phyloP scores from a whole-genome alignment of 345 rosid species.

The Ailanthus altissimus region DNA sequence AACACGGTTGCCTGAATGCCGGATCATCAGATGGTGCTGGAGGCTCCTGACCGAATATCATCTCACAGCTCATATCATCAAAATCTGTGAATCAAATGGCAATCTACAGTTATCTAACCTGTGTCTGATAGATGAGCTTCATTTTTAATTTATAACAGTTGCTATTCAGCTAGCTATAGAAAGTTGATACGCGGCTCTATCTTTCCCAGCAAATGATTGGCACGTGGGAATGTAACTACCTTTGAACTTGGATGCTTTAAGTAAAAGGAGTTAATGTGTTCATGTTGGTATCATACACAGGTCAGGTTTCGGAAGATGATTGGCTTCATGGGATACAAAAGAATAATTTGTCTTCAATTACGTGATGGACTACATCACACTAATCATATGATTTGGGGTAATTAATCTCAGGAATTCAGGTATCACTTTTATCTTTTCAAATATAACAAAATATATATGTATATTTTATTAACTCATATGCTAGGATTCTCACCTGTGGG shows the following conservation, averaged over 20 bases:
- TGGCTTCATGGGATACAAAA: slow-evolving; percentile 48
- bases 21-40: slow-evolving; percentile 69
- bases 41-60: slow-evolving; percentile 90
- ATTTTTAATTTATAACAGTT: slow-evolving; percentile 3
- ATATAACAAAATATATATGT: too few relatives aligned
- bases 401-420: slow-evolving; percentile 24
- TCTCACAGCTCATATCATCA: slow-evolving; percentile 91
- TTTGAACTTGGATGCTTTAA: slow-evolving; percentile 27
- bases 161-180: slow-evolving; percentile 6
- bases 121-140: background rate
- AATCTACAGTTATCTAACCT: slow-evolving; percentile 3
- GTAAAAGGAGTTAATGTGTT: slow-evolving; percentile 8
- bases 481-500: slow-evolving; percentile 29
- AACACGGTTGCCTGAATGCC: slow-evolving; percentile 81
- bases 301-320: slow-evolving; percentile 26
- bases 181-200: background rate
- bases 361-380: slow-evolving; percentile 26
- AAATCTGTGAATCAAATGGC: slow-evolving; percentile 62
- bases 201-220: slow-evolving; percentile 24
- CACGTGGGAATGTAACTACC: slow-evolving; percentile 22
- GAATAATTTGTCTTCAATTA: slow-evolving; percentile 19
- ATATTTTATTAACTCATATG: slow-evolving; percentile 24
- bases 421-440: slow-evolving; percentile 18
- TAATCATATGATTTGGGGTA: slow-evolving; percentile 22
- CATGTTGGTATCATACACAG: slow-evolving; percentile 14